These are phyloP conservation scores for Hypoxylon rickii DNA, from an alignment of 495 filamentous ascomycete genomes.

Conservation along the genomic window DNA sequence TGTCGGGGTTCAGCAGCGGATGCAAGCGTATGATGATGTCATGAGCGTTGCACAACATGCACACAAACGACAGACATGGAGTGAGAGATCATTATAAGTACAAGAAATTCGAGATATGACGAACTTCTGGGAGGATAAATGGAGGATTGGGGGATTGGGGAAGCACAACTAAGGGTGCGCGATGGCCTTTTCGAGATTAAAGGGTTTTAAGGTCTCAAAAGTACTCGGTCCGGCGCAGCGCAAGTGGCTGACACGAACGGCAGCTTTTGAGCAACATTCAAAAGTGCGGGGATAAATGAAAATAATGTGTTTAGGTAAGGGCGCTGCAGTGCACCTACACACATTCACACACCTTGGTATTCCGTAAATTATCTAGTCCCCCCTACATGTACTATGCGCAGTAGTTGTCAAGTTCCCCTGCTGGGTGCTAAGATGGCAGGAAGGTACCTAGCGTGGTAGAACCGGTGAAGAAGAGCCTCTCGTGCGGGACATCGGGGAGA, in stretches of 20 bases:
- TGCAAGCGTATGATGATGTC: conserved; percentile 25
- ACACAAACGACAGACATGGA: conserved; percentile 18
- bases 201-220: conserved; percentile 10
- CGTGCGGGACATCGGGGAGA: neutral
- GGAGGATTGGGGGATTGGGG: neutral
- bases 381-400: too few species aligned
- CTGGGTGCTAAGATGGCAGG: too few species aligned
- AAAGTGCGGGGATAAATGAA: conserved; percentile 17
- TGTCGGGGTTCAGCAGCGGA: neutral
- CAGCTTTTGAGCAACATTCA: neutral
- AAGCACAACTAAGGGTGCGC: conserved; percentile 1
- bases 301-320: neutral
- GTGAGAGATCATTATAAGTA: conserved; percentile 18
- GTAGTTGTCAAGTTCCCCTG: too few species aligned
- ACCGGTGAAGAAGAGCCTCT: conserved; percentile 14
- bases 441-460: conserved; percentile 2
- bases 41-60: conserved; percentile 26
- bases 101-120: conserved; percentile 32
- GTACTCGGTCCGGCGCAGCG: conserved; percentile 11
- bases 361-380: too few species aligned
- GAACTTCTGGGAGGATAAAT: conserved; percentile 2
- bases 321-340: too few species aligned
- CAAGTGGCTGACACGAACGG: conserved; percentile 23
- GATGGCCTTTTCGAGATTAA: too few species aligned
- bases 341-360: too few species aligned